A percentile compares a stretch with the other conserved stretches of the same genome.
Evolutionary conservation across 768 basidiomycete species (phyloP).

Genomic region (Mycena leptocephala): DNA sequence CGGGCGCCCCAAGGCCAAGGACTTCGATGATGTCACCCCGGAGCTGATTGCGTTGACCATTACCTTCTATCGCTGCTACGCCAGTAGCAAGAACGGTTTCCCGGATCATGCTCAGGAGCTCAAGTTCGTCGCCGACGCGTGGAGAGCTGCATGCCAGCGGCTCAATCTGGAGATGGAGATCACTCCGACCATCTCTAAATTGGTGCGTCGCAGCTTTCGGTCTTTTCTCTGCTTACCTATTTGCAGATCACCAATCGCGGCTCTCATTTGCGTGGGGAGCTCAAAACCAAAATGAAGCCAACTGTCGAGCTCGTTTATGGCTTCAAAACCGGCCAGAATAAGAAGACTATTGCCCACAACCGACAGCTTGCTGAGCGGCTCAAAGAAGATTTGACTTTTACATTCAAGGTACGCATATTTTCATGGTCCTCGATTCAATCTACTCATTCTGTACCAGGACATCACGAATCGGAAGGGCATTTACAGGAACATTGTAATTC

Average conservation of each 20-base stretch:
- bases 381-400: constrained; percentile 26
- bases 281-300: constrained; percentile 33
- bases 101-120: background rate
- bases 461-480: background rate
- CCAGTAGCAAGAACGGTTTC: background rate
- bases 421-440: background rate
- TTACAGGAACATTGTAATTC: constrained; percentile 25
- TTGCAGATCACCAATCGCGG: constrained; percentile 21
- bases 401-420: constrained; percentile 27
- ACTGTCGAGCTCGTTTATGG: constrained; percentile 28
- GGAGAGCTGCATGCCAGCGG: background rate
- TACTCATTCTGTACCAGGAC: background rate
- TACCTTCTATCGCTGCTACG: background rate
- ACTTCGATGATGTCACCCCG: constrained; percentile 16
- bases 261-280: constrained; percentile 35
- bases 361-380: constrained; percentile 22
- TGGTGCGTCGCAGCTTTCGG: constrained; percentile 14
- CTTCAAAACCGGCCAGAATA: constrained; percentile 31
- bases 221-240: background rate
- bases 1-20: constrained; percentile 23
- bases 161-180: background rate
- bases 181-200: background rate
- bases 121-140: background rate
- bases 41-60: background rate
- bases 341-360: constrained; percentile 27